Evolutionary conservation across 352 stramenopile genomes (phyloP).

Genomic region (Phytophthora rubi): DNA sequence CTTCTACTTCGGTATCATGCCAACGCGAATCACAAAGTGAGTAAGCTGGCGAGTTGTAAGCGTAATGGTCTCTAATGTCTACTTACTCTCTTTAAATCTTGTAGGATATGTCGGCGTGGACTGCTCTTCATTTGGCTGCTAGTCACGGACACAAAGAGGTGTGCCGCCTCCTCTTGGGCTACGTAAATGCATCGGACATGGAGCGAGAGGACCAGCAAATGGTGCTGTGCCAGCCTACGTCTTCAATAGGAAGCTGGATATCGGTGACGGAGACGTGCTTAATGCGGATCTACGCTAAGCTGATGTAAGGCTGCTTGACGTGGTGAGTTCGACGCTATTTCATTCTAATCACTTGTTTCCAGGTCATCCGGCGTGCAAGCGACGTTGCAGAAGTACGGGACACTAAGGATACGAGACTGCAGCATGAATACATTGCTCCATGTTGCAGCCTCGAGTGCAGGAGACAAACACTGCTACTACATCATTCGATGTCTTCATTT

Average conservation of each 20-base stretch:
- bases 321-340: not conserved
- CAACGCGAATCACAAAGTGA: constrained; percentile 50
- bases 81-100: constrained; percentile 1
- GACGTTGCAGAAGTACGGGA: constrained; percentile 51
- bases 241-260: constrained; percentile 48
- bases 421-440: constrained; percentile 69
- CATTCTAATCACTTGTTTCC: constrained; percentile 3
- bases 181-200: constrained; percentile 27
- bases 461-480: constrained; percentile 52
- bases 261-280: constrained; percentile 47
- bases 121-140: constrained; percentile 49
- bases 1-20: constrained; percentile 46
- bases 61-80: not conserved
- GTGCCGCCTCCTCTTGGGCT: constrained; percentile 39
- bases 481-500: constrained; percentile 52
- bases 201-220: constrained; percentile 44
- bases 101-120: constrained; percentile 53
- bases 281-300: constrained; percentile 55
- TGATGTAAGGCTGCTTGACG: constrained; percentile 39
- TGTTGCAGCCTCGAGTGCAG: constrained; percentile 46
- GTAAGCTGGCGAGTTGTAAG: not conserved
- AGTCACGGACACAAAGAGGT: constrained; percentile 54
- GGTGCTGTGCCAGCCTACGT: constrained; percentile 41
- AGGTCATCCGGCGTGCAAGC: constrained; percentile 45
- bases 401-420: constrained; percentile 55